Evolutionary conservation across 106 monocot genomes (phyloP).

Genomic region (Apostasia ramifera): DNA sequence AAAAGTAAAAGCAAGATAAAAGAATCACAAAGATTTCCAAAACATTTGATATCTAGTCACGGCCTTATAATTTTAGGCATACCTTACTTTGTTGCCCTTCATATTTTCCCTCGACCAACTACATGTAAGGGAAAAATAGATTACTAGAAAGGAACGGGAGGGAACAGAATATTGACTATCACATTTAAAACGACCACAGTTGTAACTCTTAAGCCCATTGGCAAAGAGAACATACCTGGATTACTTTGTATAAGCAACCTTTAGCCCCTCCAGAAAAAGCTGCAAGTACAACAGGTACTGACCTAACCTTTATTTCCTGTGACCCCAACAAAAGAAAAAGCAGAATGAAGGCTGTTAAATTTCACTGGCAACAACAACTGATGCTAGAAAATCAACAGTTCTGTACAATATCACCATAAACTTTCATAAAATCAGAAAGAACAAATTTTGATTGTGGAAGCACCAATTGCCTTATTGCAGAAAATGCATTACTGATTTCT

Average conservation of each 20-base stretch:
- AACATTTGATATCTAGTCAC: too few relatives aligned
- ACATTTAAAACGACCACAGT: background rate
- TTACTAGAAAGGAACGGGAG: background rate
- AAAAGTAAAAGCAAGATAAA: too few relatives aligned
- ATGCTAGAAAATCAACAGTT: background rate
- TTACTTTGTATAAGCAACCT: conserved; percentile 75
- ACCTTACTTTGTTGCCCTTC: conserved; percentile 41
- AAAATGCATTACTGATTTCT: background rate
- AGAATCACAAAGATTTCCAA: too few relatives aligned
- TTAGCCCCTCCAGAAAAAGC: conserved; percentile 85
- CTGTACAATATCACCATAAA: background rate
- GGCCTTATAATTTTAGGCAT: background rate
- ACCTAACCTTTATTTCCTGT: conserved; percentile 63
- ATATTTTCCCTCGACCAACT: conserved; percentile 80
- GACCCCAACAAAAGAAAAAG: conserved; percentile 3
- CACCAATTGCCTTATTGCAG: background rate
- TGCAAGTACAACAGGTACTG: conserved; percentile 57
- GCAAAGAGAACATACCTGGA: conserved; percentile 52
- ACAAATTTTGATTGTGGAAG: background rate
- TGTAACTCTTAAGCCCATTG: background rate
- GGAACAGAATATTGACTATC: background rate
- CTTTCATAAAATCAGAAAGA: background rate
- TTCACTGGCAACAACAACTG: background rate
- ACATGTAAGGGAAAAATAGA: conserved; percentile 4
- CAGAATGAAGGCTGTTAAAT: background rate